These are phyloP conservation scores for Inonotus hispidus DNA, from an alignment of 1,284 basidiomycete genomes.

Conservation along the genomic window DNA sequence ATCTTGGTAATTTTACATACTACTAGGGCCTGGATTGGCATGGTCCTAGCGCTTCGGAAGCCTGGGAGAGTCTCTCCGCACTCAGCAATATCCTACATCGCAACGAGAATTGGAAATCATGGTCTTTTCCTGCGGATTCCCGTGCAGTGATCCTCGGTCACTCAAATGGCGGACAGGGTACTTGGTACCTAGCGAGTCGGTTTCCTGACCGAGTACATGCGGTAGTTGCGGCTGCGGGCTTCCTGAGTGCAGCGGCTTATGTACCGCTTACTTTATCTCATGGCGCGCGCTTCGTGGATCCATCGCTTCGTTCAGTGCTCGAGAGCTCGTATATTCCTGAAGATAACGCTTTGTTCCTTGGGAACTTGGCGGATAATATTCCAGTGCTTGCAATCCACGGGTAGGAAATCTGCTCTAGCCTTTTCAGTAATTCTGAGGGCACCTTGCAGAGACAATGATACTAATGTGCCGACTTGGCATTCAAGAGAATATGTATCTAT, in stretches of 20 bases:
- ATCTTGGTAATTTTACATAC: not conserved
- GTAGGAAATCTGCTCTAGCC: constrained; percentile 32
- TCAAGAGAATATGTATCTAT: constrained; percentile 56
- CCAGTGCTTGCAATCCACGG: constrained; percentile 78
- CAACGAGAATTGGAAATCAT: constrained; percentile 36
- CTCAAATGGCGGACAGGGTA: constrained; percentile 90
- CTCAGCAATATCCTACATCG: constrained; percentile 40
- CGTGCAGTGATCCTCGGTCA: constrained; percentile 73
- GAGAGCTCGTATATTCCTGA: constrained; percentile 71
- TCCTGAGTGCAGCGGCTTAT: constrained; percentile 82
- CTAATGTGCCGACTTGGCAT: constrained; percentile 81
- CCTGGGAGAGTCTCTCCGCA: constrained; percentile 51
- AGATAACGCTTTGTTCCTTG: constrained; percentile 81
- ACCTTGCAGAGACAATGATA: constrained; percentile 54
- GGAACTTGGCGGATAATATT: constrained; percentile 60
- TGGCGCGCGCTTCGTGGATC: constrained; percentile 66
- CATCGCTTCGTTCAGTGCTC: constrained; percentile 63
- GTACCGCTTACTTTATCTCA: constrained; percentile 66
- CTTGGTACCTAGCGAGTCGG: constrained; percentile 72
- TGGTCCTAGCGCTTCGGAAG: constrained; percentile 63
- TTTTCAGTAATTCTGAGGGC: not conserved
- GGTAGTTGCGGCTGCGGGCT: constrained; percentile 72
- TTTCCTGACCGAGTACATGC: constrained; percentile 75
- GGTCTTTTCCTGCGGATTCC: constrained; percentile 34
- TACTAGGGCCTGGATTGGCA: constrained; percentile 81